Evolutionary conservation across 352 stramenopile species (phyloP).

Genomic region (Globisporangium parvum): DNA sequence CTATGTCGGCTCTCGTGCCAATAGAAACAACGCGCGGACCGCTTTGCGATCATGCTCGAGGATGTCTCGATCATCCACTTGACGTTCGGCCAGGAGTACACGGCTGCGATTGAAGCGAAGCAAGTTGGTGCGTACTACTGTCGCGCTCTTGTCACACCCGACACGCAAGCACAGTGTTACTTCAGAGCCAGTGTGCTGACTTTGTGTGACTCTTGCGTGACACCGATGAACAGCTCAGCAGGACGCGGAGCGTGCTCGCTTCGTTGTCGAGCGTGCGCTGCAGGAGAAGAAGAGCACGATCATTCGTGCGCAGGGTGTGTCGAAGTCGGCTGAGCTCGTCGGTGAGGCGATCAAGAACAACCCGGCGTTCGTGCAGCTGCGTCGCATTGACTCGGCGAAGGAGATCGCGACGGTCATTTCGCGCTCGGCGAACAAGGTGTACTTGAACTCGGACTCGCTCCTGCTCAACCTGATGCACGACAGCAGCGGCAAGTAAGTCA

Average conservation of each 20-base stretch:
- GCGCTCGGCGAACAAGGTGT: constrained; percentile 95
- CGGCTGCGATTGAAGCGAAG: constrained; percentile 98
- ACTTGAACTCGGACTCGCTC: constrained; percentile 96
- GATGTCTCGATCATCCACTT: constrained; percentile 99
- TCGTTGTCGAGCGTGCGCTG: constrained; percentile 96
- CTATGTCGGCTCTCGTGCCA: background rate
- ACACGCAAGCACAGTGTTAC: too few relatives aligned
- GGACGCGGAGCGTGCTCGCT: constrained; percentile 97
- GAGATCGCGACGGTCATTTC: constrained; percentile 97
- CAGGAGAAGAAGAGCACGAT: constrained; percentile 99
- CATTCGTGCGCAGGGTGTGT: constrained; percentile 96
- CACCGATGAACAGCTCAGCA: too few relatives aligned
- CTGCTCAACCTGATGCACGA: constrained; percentile 95
- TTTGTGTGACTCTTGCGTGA: too few relatives aligned
- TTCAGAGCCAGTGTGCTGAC: too few relatives aligned
- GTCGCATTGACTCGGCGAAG: constrained; percentile 97
- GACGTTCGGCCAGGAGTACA: constrained; percentile 98
- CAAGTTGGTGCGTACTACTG: too few relatives aligned
- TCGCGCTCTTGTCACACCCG: too few relatives aligned
- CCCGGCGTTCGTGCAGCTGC: constrained; percentile 98
- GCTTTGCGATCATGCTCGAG: constrained; percentile 94
- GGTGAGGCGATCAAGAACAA: constrained; percentile 99
- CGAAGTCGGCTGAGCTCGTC: constrained; percentile 97
- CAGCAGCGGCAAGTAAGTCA: constrained; percentile 43
- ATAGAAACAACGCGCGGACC: constrained; percentile 75